Evolutionary conservation across 305 asterid species (phyloP).

Genomic region (Vinca major): DNA sequence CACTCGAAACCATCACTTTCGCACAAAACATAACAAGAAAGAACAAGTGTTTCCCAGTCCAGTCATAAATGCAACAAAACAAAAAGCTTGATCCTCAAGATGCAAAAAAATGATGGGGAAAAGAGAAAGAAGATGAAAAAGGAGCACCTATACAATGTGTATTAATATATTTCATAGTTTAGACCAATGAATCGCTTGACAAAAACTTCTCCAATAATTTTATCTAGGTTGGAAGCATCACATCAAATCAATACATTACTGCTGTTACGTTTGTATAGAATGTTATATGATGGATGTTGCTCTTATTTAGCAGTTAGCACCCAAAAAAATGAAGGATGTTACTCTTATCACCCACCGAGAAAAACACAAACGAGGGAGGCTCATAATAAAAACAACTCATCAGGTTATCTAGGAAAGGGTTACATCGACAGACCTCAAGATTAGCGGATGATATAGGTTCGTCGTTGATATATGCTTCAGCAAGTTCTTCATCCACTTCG

Average conservation of each 20-base stretch:
- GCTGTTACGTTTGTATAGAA: background rate
- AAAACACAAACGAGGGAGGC: background rate
- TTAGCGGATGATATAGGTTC: conserved; percentile 74
- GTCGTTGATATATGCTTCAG: conserved; percentile 78
- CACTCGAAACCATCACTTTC: conserved; percentile 7
- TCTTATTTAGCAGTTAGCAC: no score
- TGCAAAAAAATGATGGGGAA: background rate
- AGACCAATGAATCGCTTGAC: background rate
- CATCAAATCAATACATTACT: background rate
- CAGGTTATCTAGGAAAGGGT: conserved; percentile 6
- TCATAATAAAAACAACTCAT: background rate
- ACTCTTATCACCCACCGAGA: background rate
- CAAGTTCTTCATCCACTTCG: conserved; percentile 91
- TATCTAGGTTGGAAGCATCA: background rate
- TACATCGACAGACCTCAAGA: conserved; percentile 56
- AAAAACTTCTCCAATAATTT: background rate
- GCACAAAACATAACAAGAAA: background rate
- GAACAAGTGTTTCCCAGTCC: background rate
- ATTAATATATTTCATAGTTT: background rate
- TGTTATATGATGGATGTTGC: background rate
- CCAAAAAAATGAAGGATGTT: background rate
- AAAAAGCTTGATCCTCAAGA: background rate
- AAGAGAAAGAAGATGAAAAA: background rate
- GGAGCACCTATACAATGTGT: background rate
- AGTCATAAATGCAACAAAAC: background rate